Evolutionary conservation across 2,329 filamentous ascomycete genomes (phyloP).

Genomic region (Fusarium pseudocircinatum): DNA sequence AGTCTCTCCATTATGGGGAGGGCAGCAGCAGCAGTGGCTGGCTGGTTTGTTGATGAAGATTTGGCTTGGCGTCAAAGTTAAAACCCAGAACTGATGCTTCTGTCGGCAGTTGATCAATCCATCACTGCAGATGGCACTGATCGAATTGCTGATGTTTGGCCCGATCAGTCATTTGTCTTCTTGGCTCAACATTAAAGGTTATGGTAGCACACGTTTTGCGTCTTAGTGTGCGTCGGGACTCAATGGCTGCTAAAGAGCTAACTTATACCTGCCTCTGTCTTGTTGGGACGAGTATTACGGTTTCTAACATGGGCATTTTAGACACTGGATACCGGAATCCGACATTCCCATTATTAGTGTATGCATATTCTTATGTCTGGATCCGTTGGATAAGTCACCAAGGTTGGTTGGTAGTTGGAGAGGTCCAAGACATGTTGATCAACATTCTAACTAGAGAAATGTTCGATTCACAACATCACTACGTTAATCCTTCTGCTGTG

Average conservation of each 20-base stretch:
- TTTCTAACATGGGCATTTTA: slow-evolving; percentile 5
- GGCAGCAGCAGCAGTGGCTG: background rate
- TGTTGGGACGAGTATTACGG: background rate
- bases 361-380: background rate
- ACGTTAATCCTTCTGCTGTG: background rate
- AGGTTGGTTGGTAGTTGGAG: background rate
- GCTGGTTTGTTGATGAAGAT: slow-evolving; percentile 14
- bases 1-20: background rate
- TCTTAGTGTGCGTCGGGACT: background rate
- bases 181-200: background rate
- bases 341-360: slow-evolving; percentile 4
- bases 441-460: background rate
- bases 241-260: background rate
- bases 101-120: slow-evolving; percentile 17
- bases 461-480: background rate
- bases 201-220: background rate
- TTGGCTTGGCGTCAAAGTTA: slow-evolving; percentile 6
- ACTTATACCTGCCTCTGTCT: background rate
- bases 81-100: background rate
- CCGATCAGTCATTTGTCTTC: background rate
- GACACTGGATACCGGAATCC: background rate
- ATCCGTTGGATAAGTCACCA: background rate
- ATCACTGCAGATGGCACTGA: background rate
- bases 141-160: background rate
- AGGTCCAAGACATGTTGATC: background rate